Percentiles rank a stretch among this genome's conserved stretches.
Conservation (phyloP, 768 basidiomycete genomes). For the Russula sp. region DNA sequence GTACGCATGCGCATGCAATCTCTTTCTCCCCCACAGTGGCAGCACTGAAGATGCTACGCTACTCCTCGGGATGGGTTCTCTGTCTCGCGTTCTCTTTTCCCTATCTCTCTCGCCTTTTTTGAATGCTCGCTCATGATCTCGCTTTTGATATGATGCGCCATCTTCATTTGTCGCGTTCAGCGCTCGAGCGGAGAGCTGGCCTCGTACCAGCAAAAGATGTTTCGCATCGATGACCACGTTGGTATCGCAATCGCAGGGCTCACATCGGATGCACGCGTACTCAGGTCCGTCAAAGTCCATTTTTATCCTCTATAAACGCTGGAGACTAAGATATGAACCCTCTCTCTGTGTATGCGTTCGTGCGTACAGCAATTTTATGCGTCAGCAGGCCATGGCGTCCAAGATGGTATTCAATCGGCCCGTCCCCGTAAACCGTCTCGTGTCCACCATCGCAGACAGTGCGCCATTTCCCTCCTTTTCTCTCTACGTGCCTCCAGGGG, state of each 20-base stretch:
- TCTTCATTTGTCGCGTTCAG: constrained; percentile 43
- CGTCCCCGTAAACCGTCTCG: constrained; percentile 90
- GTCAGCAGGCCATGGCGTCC: constrained; percentile 94
- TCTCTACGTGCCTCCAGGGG: background rate
- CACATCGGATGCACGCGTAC: constrained; percentile 94
- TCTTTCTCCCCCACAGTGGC: background rate
- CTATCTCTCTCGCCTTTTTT: background rate
- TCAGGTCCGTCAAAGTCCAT: constrained; percentile 60
- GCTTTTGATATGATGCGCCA: background rate
- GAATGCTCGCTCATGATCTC: background rate
- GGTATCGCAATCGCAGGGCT: constrained; percentile 99
- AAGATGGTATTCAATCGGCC: constrained; percentile 95
- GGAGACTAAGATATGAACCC: background rate
- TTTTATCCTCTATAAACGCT: background rate
- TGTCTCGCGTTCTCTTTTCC: background rate
- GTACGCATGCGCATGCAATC: constrained; percentile 1
- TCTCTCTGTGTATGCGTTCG: background rate
- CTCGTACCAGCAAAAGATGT: constrained; percentile 99
- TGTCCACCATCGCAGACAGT: constrained; percentile 95
- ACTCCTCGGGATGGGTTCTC: background rate
- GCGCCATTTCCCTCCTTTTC: constrained; percentile 37
- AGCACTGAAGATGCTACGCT: background rate
- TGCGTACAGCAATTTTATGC: constrained; percentile 87
- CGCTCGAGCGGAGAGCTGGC: constrained; percentile 97
- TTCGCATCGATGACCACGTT: constrained; percentile 98